Percentiles rank a stretch among this genome's conserved stretches.
phyloP scores from a whole-genome alignment of 345 rosid species.

The Leavenworthia alabamica region DNA sequence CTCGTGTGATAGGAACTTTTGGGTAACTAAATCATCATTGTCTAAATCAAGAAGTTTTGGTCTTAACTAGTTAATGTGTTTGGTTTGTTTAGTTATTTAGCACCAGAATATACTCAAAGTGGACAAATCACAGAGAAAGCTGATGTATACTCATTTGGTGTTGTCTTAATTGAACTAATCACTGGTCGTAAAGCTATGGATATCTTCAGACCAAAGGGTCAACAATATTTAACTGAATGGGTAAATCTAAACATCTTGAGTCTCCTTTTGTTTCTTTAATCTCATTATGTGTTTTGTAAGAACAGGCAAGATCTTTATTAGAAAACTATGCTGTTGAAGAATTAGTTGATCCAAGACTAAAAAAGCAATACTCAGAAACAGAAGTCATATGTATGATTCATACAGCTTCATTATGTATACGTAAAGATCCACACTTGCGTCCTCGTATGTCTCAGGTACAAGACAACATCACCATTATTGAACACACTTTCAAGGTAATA shows the following conservation, averaged over 20 bases:
- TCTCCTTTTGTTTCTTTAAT: background rate
- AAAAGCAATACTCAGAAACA: slow-evolving; percentile 45
- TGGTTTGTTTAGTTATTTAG: slow-evolving; percentile 64
- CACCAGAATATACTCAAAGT: slow-evolving; percentile 95
- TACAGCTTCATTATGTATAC: slow-evolving; percentile 82
- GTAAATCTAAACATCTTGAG: slow-evolving; percentile 32
- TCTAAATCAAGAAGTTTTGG: background rate
- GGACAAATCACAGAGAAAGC: slow-evolving; percentile 98
- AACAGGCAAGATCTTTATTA: slow-evolving; percentile 87
- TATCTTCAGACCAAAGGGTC: slow-evolving; percentile 84
- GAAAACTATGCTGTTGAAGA: slow-evolving; percentile 69
- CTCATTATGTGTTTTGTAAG: background rate
- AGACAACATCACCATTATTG: background rate
- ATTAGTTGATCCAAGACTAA: slow-evolving; percentile 66
- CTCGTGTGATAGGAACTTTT: slow-evolving; percentile 45
- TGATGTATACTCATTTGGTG: slow-evolving; percentile 95
- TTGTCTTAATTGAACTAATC: slow-evolving; percentile 85
- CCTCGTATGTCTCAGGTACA: slow-evolving; percentile 97
- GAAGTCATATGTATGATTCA: slow-evolving; percentile 86
- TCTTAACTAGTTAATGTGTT: background rate
- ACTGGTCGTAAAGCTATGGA: slow-evolving; percentile 96
- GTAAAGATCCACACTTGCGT: slow-evolving; percentile 77
- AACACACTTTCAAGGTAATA: background rate
- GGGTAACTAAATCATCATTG: slow-evolving; percentile 31
- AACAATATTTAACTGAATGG: slow-evolving; percentile 96